A percentile compares a stretch with the other conserved stretches of the same genome.
phyloP scores from a whole-genome alignment of 352 stramenopile genomes.

The Chrysophaeum taylorii region DNA sequence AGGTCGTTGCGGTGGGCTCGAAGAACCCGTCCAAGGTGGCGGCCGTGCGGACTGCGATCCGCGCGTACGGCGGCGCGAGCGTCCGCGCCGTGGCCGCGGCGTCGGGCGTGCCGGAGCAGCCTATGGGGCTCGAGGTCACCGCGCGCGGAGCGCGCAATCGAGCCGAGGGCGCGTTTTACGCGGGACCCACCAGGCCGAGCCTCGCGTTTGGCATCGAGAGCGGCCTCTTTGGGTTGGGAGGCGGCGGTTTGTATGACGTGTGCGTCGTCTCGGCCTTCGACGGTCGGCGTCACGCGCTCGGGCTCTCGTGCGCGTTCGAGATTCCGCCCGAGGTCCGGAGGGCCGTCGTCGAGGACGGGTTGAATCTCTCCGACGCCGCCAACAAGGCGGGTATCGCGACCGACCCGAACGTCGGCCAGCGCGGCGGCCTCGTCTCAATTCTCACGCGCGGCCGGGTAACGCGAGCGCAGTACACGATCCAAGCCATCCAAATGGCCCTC shows the following conservation, averaged over 20 bases:
- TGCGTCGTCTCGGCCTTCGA: neutral
- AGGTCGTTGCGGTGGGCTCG: neutral
- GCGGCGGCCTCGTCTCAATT: neutral
- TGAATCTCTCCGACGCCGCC: neutral
- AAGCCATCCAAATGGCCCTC: constrained; percentile 1
- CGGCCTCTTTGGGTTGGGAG: neutral
- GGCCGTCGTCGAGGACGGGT: neutral
- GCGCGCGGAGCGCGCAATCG: neutral
- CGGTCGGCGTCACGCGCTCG: neutral
- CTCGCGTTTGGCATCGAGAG: neutral
- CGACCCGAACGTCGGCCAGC: neutral
- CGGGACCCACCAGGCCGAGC: neutral
- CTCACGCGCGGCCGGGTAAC: neutral
- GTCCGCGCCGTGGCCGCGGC: neutral
- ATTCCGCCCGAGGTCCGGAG: neutral
- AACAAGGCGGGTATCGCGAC: neutral
- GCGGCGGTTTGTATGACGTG: neutral
- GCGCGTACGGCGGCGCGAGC: neutral
- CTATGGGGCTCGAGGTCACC: neutral
- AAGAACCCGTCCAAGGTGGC: neutral
- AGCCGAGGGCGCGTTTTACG: neutral
- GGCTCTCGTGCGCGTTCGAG: neutral
- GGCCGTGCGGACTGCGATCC: neutral
- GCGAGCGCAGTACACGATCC: neutral
- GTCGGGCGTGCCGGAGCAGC: neutral